These are phyloP conservation scores for Boletus sp. DNA, from an alignment of 768 basidiomycete genomes.

Conservation along the genomic window DNA sequence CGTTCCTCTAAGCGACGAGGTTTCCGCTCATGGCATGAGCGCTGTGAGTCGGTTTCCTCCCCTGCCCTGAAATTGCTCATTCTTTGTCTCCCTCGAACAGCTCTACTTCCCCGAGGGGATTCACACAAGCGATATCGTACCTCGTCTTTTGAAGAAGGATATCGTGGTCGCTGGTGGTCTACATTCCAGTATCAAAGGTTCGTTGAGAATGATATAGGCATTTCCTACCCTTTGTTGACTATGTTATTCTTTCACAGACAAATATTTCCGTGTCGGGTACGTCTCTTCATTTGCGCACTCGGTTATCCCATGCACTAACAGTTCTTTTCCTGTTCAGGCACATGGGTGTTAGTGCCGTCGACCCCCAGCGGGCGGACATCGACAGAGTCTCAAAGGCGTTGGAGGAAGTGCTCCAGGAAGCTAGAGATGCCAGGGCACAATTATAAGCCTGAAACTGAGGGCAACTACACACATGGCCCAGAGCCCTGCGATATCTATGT, in stretches of 20 bases:
- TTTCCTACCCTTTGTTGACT: slow-evolving; percentile 7
- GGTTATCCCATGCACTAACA: slow-evolving; percentile 2
- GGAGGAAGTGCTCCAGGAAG: slow-evolving; percentile 50
- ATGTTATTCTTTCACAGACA: slow-evolving; percentile 42
- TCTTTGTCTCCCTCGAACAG: slow-evolving; percentile 28
- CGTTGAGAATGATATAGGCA: slow-evolving; percentile 13
- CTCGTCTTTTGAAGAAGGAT: slow-evolving; percentile 64
- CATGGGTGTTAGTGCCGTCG: slow-evolving; percentile 86
- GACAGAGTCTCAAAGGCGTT: slow-evolving; percentile 67
- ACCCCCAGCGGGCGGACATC: slow-evolving; percentile 67
- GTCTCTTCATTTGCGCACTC: slow-evolving; percentile 19
- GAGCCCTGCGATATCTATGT: not conserved
- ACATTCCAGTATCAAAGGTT: slow-evolving; percentile 78
- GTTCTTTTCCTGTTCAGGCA: slow-evolving; percentile 45
- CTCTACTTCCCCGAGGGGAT: slow-evolving; percentile 83
- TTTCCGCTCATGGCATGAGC: slow-evolving; percentile 93
- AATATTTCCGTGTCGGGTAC: slow-evolving; percentile 88
- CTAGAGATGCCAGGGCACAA: slow-evolving; percentile 16
- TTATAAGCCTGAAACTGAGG: not conserved
- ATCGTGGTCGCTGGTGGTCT: slow-evolving; percentile 88
- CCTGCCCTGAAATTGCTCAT: not conserved
- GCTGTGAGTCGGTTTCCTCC: slow-evolving; percentile 47
- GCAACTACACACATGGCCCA: not conserved
- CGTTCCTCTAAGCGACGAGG: slow-evolving; percentile 57
- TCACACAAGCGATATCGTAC: slow-evolving; percentile 71